Evolutionary conservation across 306 rosid species (phyloP), one percentile per base, ranked within the genome.

Genomic region (Boehmeria nivea): DNA sequence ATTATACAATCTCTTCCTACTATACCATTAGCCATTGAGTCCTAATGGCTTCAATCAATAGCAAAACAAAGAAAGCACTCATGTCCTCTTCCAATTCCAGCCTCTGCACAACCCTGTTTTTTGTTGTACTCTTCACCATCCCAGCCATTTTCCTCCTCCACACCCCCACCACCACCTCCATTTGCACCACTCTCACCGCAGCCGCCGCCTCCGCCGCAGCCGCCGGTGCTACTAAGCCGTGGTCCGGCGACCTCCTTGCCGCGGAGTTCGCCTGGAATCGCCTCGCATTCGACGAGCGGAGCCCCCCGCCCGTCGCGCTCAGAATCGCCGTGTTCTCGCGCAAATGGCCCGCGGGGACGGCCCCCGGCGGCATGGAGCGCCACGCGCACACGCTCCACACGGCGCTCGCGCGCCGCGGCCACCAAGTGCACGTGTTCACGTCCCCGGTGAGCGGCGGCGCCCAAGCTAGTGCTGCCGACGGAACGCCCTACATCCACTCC

Each of bases 301-400:
- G 13, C 3, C 66, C 89, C 16, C 65, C 87, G 6, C 76, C 78
- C 0, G 23, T 65, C 38, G 3, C 70, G 63, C 84, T 91, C 40
- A 84, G 79, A 68, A 75, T 91, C 45, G 96, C 96, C 0, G 99
- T 87, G 20, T 91, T 91, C 74, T 84, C 96, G 20, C 53, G 99
- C 8, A 91, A 91, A 72, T 91, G 99, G 99, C 99, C 99, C 2
- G 77, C 76, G 16, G 80, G 87, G 31, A 76, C 89, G 5, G 60
- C 70, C 11, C 99, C 99, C 0, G 99, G 99, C 0, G 99, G 99
- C 74, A 91, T 91, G 99, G 99, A 91, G 12, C 89, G 99, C 45
- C 99, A 91, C 11, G 99, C 95, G 3, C 67, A 80, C 70, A 91
- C 96, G 6, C 85, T 91, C 14, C 95, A 91, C 62, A 82, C 95